A percentile compares a stretch with the other conserved stretches of the same genome.
phyloP scores from a whole-genome alignment of 2,329 filamentous ascomycete species.

The Colletotrichum tropicicola region DNA sequence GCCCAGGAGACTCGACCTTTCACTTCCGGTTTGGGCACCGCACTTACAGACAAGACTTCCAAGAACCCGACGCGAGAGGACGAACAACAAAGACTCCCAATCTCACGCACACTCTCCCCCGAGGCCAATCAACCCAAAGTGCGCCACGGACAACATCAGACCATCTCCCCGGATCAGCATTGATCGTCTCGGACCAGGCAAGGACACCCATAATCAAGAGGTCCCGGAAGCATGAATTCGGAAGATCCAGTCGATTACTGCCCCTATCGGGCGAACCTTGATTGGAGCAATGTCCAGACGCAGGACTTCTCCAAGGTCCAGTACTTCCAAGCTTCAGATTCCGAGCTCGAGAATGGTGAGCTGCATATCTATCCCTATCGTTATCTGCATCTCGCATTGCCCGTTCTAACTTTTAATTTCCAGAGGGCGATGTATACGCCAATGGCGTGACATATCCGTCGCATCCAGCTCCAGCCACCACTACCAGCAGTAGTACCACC shows the following conservation, averaged over 20 bases:
- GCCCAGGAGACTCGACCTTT: conserved; percentile 26
- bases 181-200: conserved; percentile 22
- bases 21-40: conserved; percentile 25
- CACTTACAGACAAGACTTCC: neutral
- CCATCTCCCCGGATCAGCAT: conserved; percentile 15
- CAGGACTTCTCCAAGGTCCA: conserved; percentile 54
- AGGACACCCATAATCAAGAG: conserved; percentile 19
- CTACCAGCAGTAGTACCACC: neutral
- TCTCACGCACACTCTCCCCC: neutral
- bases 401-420: neutral
- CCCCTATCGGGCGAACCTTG: conserved; percentile 49
- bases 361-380: neutral
- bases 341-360: conserved; percentile 40
- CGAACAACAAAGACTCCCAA: neutral
- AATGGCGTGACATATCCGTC: conserved; percentile 19
- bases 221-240: conserved; percentile 51
- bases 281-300: conserved; percentile 48
- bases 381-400: neutral
- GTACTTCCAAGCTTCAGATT: conserved; percentile 48
- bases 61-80: neutral
- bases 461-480: conserved; percentile 10
- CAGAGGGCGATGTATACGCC: conserved; percentile 25
- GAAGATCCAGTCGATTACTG: conserved; percentile 47
- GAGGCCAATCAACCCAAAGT: neutral
- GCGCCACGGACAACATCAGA: conserved; percentile 1